Evolutionary conservation across 2,329 filamentous ascomycete genomes (phyloP).

Genomic region (Hypoxylon sp.): DNA sequence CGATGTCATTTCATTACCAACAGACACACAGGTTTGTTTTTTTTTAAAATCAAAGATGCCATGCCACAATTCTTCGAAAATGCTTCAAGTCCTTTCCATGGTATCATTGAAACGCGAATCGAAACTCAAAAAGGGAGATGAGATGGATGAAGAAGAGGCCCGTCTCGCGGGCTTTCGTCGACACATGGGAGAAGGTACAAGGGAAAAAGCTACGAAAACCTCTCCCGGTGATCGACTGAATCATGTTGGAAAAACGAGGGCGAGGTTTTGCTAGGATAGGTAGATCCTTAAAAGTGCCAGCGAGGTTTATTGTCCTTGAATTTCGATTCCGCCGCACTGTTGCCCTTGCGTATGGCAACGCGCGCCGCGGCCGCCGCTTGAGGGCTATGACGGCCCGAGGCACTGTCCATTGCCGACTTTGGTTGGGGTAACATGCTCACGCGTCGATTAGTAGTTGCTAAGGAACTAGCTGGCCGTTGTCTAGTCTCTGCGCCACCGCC

Average conservation of each 20-base stretch:
- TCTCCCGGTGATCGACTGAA: constrained; percentile 4
- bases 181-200: constrained; percentile 30
- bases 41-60: constrained; percentile 13
- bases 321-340: constrained; percentile 49
- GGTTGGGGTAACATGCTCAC: constrained; percentile 66
- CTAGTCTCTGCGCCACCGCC: constrained; percentile 47
- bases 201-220: not conserved
- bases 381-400: constrained; percentile 62
- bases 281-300: constrained; percentile 62
- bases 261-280: constrained; percentile 4
- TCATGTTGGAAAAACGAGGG: not conserved
- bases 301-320: constrained; percentile 60
- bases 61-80: constrained; percentile 1
- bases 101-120: constrained; percentile 34
- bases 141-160: constrained; percentile 11
- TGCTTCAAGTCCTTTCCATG: constrained; percentile 22
- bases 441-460: constrained; percentile 61
- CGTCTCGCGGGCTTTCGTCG: constrained; percentile 26
- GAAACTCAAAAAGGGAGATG: constrained; percentile 24
- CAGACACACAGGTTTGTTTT: too few relatives aligned
- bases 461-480: constrained; percentile 67
- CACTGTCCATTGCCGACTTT: constrained; percentile 49
- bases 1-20: constrained; percentile 8
- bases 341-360: constrained; percentile 57
- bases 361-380: constrained; percentile 60